Base-by-base conservation (phyloP, 1,139 yeast genomes). In the Scheffersomyces quercinus region DNA sequence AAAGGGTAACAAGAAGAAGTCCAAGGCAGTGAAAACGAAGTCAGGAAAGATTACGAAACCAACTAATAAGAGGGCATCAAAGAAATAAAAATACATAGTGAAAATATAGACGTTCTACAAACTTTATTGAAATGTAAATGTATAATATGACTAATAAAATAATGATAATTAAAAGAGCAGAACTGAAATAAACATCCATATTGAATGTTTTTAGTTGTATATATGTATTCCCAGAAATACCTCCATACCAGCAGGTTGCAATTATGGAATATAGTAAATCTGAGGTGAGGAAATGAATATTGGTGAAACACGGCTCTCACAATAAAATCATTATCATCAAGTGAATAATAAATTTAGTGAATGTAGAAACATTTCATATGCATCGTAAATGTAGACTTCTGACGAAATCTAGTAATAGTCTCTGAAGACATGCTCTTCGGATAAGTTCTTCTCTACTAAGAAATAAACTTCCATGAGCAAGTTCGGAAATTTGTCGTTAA, bases 391-490 rank as follows among this genome's bases (percentile, higher is more conserved):
- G 32, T 41, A 38, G 30, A 16, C 26, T 39, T 24, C 15, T 35
- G 11, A 37, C 35, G 10, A 42, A 13, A 10, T 15, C 47, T 47
- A 65, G 52, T 77, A 82, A 59, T 75, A 85, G 30, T 77, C 78
- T 45, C 65, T 65, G 55, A 88, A 78, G 29, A 78, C 73, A 50
- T 80, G 85, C 54, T 88, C 96, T 26, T 79, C 73, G 26, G 67
- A 67, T 49, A 89, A 65, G 51, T 82, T 73, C 39, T 73, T 72
- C 47, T 73, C 73, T 15, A 88, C 85, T 50, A 88, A 76, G 49
- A 73, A 73, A 65, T 89, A 91, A 15, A 86, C 79, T 55, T 82
- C 84, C 83, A 91, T 81, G 54, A 93, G 67, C 55, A 93, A 65
- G 43, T 77, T 74, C 1, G 99, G 99, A 59, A 91, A 93, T 57